phyloP scores from a whole-genome alignment of 2,329 filamentous ascomycete species.

The Blumeriella jaapii region DNA sequence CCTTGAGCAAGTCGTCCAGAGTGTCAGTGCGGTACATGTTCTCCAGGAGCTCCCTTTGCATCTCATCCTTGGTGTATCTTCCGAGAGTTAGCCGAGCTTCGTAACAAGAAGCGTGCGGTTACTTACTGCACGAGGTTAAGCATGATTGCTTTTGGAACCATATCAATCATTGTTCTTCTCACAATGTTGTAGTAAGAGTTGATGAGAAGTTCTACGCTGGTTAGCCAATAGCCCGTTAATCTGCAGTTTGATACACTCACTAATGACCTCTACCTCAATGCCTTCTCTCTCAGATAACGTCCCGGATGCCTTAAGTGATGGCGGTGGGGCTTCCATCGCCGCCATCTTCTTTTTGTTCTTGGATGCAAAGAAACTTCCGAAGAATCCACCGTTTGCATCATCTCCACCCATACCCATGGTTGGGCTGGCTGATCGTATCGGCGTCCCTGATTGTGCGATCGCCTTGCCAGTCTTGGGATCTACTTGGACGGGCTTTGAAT shows the following conservation, averaged over 20 bases:
- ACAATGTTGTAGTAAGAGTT: conserved; percentile 98
- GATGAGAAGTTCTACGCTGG: conserved; percentile 69
- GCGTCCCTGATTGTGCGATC: conserved; percentile 50
- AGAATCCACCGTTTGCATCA: conserved; percentile 67
- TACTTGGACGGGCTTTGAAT: conserved; percentile 81
- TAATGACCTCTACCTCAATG: conserved; percentile 97
- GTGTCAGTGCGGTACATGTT: conserved; percentile 92
- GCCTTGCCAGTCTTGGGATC: conserved; percentile 99
- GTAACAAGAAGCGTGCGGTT: not conserved
- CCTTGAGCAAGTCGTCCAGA: conserved; percentile 89
- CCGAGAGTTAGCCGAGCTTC: conserved; percentile 8
- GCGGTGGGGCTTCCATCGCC: conserved; percentile 94
- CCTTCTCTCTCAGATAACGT: conserved; percentile 88
- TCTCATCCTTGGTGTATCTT: conserved; percentile 92
- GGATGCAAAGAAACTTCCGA: conserved; percentile 94
- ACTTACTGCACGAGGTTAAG: conserved; percentile 87
- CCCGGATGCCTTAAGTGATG: conserved; percentile 86
- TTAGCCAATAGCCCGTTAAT: conserved; percentile 14
- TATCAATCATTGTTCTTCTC: conserved; percentile 96
- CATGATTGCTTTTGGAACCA: conserved; percentile 99
- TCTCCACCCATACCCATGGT: conserved; percentile 41
- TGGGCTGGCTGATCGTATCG: conserved; percentile 65
- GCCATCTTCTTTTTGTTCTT: conserved; percentile 99
- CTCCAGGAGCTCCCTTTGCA: conserved; percentile 93
- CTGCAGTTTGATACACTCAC: conserved; percentile 40